Evolutionary conservation across 2,329 filamentous ascomycete genomes (phyloP), one percentile per base, ranked within the genome.

Genomic region (Myriosclerotinia duriaeana): DNA sequence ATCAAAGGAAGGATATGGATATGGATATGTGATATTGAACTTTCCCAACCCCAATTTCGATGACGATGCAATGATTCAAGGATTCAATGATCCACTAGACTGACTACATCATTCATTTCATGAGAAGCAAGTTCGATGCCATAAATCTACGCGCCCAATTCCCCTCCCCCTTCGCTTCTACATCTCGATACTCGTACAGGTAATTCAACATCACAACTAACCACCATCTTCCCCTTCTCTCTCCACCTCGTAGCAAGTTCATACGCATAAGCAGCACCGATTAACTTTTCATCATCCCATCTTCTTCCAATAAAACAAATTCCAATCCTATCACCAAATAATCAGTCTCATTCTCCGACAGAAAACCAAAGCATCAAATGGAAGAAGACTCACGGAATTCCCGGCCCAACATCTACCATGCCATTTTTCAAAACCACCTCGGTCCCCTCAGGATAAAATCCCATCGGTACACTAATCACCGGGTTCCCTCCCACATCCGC

Each of bases 191-290:
- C n/a, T n/a, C n/a, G n/a, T 8, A 12, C 26, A 12, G 38, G 22
- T 46, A 58, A 20, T 26, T 60, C 56, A 36, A 38, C 5, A 48
- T 48, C 30, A 60, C 53, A 65, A 7, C 5, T n/a, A 14, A 65
- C 36, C 5, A 60, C n/a, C 8, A 48, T 36, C 46, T 52, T 59
- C 3, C 34, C 63, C 5, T 7, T 59, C 5, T 22, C 34, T 15
- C 53, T 58, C 36, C 26, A 48, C 22, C 20, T 40, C n/a, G 82
- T 69, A 17, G 55, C 62, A 20, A 68, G 62, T 78, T 91, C 88
- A 76, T 86, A 89, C 5, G 85, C 87, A 78, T 88, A 89, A 7
- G 87, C 88, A 72, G 86, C 81, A 0, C 83, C 84, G 67, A 91
- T 84, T 70, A 91, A 72, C 46, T 76, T 79, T 71, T 81, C 83